These are phyloP conservation scores for Globisporangium heterothallicum DNA, from an alignment of 352 stramenopile species.

Conservation along the genomic window DNA sequence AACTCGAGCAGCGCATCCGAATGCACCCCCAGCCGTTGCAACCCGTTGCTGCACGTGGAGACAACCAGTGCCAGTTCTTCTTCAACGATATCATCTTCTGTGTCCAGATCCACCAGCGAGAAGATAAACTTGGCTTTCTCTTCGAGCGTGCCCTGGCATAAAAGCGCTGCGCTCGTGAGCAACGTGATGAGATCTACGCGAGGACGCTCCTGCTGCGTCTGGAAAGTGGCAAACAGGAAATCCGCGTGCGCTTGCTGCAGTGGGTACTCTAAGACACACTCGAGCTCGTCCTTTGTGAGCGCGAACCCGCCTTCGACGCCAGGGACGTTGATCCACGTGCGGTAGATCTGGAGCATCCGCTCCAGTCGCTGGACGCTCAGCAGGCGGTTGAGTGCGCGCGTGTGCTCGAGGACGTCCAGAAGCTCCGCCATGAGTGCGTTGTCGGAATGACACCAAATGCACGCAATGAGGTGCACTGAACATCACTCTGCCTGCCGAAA, in stretches of 20 bases:
- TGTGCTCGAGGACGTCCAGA: conserved; percentile 23
- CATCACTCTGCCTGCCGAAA: conserved; percentile 1
- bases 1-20: conserved; percentile 22
- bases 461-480: background rate
- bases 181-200: conserved; percentile 58
- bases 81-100: conserved; percentile 70
- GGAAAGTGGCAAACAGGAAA: conserved; percentile 53
- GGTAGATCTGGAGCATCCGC: conserved; percentile 52
- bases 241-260: conserved; percentile 20
- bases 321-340: conserved; percentile 43
- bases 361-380: conserved; percentile 44
- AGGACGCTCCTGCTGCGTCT: background rate
- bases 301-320: conserved; percentile 55
- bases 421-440: background rate
- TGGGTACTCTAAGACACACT: conserved; percentile 55
- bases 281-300: conserved; percentile 55
- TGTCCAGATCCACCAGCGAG: conserved; percentile 62
- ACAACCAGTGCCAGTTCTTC: conserved; percentile 64
- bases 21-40: conserved; percentile 31
- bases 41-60: conserved; percentile 37
- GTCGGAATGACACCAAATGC: background rate
- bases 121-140: conserved; percentile 61
- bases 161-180: conserved; percentile 30
- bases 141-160: conserved; percentile 44
- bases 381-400: conserved; percentile 32